phyloP scores from a whole-genome alignment of 1,284 basidiomycete genomes.

The Ceratobasidium sp. region DNA sequence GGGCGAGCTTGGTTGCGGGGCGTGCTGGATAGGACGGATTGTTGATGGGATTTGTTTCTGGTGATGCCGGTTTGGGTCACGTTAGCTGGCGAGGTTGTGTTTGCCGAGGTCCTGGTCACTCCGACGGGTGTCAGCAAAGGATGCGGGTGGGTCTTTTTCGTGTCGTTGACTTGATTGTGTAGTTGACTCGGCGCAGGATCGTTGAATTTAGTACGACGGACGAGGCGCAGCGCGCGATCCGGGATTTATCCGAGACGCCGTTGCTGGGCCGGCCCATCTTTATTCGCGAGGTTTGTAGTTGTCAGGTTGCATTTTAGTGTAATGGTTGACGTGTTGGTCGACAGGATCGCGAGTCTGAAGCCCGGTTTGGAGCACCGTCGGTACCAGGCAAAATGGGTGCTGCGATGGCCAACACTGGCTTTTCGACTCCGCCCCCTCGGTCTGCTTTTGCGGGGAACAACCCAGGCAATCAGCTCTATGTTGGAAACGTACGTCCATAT shows the following conservation, averaged over 20 bases:
- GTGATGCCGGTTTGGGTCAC: slow-evolving; percentile 69
- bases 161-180: slow-evolving; percentile 20
- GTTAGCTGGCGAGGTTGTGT: slow-evolving; percentile 96
- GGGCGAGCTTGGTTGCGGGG: slow-evolving; percentile 47
- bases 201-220: slow-evolving; percentile 90
- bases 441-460: slow-evolving; percentile 60
- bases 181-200: slow-evolving; percentile 68
- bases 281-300: slow-evolving; percentile 84
- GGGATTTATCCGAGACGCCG: slow-evolving; percentile 87
- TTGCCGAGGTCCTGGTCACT: slow-evolving; percentile 97
- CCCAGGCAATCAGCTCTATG: slow-evolving; percentile 90
- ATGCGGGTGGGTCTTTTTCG: slow-evolving; percentile 84
- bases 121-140: slow-evolving; percentile 98
- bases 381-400: slow-evolving; percentile 93
- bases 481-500: slow-evolving; percentile 80
- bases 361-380: slow-evolving; percentile 92
- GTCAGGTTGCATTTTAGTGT: background rate
- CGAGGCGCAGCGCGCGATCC: slow-evolving; percentile 86
- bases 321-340: slow-evolving; percentile 10
- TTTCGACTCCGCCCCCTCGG: slow-evolving; percentile 79
- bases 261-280: slow-evolving; percentile 94
- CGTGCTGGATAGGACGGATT: slow-evolving; percentile 48
- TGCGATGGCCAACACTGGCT: slow-evolving; percentile 86
- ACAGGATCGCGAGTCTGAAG: slow-evolving; percentile 96
- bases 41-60: slow-evolving; percentile 51